phyloP scores from a whole-genome alignment of 2,329 filamentous ascomycete species.

The Pseudocercospora ulei region DNA sequence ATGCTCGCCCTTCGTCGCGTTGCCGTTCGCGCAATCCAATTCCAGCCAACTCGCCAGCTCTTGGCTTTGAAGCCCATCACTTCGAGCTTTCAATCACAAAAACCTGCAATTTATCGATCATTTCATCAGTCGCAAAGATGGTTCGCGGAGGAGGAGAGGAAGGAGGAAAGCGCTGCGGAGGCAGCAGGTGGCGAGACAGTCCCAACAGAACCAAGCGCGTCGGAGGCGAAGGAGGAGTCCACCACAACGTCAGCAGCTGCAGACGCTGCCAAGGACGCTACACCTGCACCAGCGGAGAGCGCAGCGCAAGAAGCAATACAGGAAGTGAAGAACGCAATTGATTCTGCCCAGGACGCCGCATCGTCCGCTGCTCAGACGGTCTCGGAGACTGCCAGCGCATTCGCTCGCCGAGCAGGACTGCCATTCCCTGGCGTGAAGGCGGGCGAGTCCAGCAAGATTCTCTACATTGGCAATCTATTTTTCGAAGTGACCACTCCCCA shows the following conservation, averaged over 20 bases:
- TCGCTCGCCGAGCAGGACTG: background rate
- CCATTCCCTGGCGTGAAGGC: background rate
- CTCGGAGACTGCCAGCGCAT: conserved; percentile 7
- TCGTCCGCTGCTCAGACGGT: conserved; percentile 14
- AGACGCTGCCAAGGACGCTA: conserved; percentile 22
- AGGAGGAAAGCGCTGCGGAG: conserved; percentile 21
- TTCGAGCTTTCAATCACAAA: conserved; percentile 35
- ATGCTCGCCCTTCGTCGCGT: conserved; percentile 53
- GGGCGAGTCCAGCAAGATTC: conserved; percentile 35
- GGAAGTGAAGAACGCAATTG: conserved; percentile 21
- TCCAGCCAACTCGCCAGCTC: conserved; percentile 40
- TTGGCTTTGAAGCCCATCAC: conserved; percentile 24
- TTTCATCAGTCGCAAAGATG: conserved; percentile 36
- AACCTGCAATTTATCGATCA: conserved; percentile 34
- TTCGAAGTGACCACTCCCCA: conserved; percentile 57
- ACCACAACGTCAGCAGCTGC: conserved; percentile 23
- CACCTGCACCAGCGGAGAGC: conserved; percentile 12
- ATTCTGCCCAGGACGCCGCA: conserved; percentile 16
- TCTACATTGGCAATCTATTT: conserved; percentile 61
- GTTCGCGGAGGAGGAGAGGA: conserved; percentile 36
- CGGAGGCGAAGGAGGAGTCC: conserved; percentile 27
- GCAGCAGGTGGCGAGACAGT: conserved; percentile 34
- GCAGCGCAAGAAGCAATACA: conserved; percentile 20
- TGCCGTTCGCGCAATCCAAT: conserved; percentile 47
- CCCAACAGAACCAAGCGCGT: conserved; percentile 27